Base-by-base conservation (phyloP, 306 rosid genomes). In the Vigna nakashimae region DNA sequence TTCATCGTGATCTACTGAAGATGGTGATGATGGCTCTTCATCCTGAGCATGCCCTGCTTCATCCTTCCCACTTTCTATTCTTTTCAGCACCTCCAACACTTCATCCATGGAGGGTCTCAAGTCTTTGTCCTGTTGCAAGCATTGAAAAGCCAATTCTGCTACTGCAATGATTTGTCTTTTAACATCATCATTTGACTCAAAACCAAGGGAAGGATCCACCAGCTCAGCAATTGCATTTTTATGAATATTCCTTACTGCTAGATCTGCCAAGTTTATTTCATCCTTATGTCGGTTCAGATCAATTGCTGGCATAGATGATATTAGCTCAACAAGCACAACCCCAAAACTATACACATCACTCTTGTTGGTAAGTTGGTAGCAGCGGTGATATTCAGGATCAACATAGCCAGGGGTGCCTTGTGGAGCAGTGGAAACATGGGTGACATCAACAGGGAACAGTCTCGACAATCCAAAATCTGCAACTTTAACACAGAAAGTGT, bases 281-380 rank as follows among this genome's bases (percentile, higher is more conserved):
- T 89, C 87, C 55, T 55, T 71, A 16, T 78, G 80, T 65, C 95
- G 77, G 5, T 12, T 66, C 49, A 93, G 83, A 76, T 93, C 94
- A 79, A 93, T 89, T 0, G 94, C 91, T 0, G 89, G 91, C 89
- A 84, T 56, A 7, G 93, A 90, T 36, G 97, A 90, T 59, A 89
- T 76, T 4, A 90, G 85, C 87, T 92, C 96, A 4, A 84, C 71
- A 8, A 92, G 87, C 46, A 86, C 91, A 51, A 89, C 94, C 6
- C 98, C 92, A 15, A 93, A 93, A 65, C 92, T 90, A 53, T 90
- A 88, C 38, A 90, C 98, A 70, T 93, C 96, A 50, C 98, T 93
- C 87, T 93, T 93, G 38, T 75, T 72, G 0, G 96, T 88, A 17
- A 92, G 91, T 73, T 87, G 86, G 74, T 87, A 90, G 69, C 88